Base-by-base conservation (phyloP, 305 asterid species). In the Euphrasia arctica region DNA sequence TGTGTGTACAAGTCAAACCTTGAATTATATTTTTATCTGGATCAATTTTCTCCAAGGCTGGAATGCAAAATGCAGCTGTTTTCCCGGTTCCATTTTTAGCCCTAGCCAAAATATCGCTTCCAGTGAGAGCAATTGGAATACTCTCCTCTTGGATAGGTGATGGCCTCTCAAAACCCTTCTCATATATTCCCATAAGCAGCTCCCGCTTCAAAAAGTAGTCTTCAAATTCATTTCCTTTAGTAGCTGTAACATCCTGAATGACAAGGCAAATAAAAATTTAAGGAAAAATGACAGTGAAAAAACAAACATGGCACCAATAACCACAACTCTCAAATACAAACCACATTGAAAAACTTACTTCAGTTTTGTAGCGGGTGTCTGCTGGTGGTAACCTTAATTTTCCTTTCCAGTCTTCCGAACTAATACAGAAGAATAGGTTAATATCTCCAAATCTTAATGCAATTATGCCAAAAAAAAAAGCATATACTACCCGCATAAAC, bases 401-500 rank as follows among this genome's bases (percentile, higher is more conserved):
- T 31, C 86, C 85, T 83, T 89, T 92, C 97, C 98, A 92, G 68
- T 92, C 95, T 83, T 89, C 89, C 0, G 95, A 83, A 72, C 98
- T 91, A 72, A 48, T 45, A 15, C 58, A 74, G 69, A 62, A 34
- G 22, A 54, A 72, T 48, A 73, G 59, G 39, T 45, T 48, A 68
- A 36, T 58, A 27, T 34, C 42, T 34, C 42, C 42, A 34, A 34
- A 34, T 34, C 47, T 58, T 28, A 32, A 61, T 34, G 8, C 8
- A 5, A 34, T 34, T 34, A 34, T 34, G 9, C 42, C 42, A 5
- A 34, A 52, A 55, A 34, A 52, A 55, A 5, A 52, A 27, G 28
- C 9, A 27, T 12, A 51, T 28, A 15, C 41, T 12, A 51, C 25
- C 39, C 54, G 57, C 60, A 65, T 36, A 28, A 3, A 62, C 18